These are phyloP conservation scores for Scutellaria galericulata DNA, from an alignment of 257 asterid species.

Conservation along the genomic window DNA sequence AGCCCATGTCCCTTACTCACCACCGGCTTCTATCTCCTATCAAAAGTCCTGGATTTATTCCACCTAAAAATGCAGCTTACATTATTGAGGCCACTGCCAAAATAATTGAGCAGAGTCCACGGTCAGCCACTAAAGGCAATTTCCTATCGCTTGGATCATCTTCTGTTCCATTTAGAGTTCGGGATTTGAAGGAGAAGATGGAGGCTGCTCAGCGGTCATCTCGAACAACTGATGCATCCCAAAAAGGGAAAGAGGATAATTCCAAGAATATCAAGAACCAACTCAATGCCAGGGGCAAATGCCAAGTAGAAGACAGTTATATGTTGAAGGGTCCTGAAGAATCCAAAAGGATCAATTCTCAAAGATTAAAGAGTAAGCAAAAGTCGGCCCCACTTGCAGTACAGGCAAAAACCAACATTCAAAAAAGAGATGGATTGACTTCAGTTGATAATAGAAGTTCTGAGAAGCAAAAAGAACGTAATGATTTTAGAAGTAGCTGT, in stretches of 20 bases:
- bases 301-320: slow-evolving; percentile 49
- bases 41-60: slow-evolving; percentile 89
- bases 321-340: slow-evolving; percentile 53
- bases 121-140: slow-evolving; percentile 56
- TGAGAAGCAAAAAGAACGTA: slow-evolving; percentile 59
- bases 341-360: slow-evolving; percentile 55
- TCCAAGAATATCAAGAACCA: slow-evolving; percentile 56
- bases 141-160: slow-evolving; percentile 61
- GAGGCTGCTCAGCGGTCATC: slow-evolving; percentile 68
- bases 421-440: slow-evolving; percentile 58
- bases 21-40: slow-evolving; percentile 85
- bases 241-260: slow-evolving; percentile 53
- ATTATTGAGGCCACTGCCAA: slow-evolving; percentile 88
- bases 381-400: slow-evolving; percentile 58
- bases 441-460: slow-evolving; percentile 50
- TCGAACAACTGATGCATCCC: slow-evolving; percentile 46
- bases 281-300: slow-evolving; percentile 48
- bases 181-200: slow-evolving; percentile 66
- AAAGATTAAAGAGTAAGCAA: slow-evolving; percentile 61
- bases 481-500: slow-evolving; percentile 45
- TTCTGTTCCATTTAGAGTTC: slow-evolving; percentile 68
- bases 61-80: slow-evolving; percentile 86
- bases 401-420: slow-evolving; percentile 62
- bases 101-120: slow-evolving; percentile 90
- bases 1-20: slow-evolving; percentile 73